Base-by-base conservation (phyloP, 352 stramenopile species). In the Pythium vanterpoolii region DNA sequence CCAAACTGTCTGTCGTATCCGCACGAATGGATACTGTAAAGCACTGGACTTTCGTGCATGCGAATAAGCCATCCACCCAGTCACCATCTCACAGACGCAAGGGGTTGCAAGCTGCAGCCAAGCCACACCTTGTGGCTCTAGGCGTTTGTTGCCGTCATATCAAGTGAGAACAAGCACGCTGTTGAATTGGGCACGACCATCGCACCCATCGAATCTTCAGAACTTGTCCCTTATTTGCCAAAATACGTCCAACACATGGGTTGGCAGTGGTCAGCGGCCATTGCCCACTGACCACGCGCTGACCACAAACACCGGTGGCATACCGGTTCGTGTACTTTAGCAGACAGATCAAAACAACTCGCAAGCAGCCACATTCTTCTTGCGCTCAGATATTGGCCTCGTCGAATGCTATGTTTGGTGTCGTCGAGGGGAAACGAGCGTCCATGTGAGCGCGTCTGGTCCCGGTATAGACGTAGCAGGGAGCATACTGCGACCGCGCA, bases 191-290 rank as follows among this genome's bases (percentile, higher is more conserved):
- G 21, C 16, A 38, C 45, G 45, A 51, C 45, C 45, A 8, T 0
- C 3, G 26, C 43, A 51, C 45, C 45, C 45, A 51, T 39, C 45
- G 45, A 51, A 51, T 51, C 45, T 51, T 51, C 14, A 4, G 8
- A 24, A 23, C 28, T 24, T 13, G 13, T 6, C 13, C 26, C 2
- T 24, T 3, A 51, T 51, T 51, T 24, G 45, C 5, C n/a, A 27
- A 51, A 51, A 51, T 23, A 11, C 21, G 7, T 51, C 23, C 45
- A 16, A 13, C 43, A 3, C 18, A 38, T 51, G 45, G 44, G 44
- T 51, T 14, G n/a, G n/a, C n/a, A n/a, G n/a, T n/a, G n/a, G n/a
- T n/a, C n/a, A n/a, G n/a, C n/a, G n/a, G n/a, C n/a, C n/a, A n/a
- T n/a, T n/a, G n/a, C n/a, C n/a, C n/a, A n/a, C n/a, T n/a, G n/a